Base-by-base conservation (phyloP, 306 rosid genomes). In the Begonia masoniana region DNA sequence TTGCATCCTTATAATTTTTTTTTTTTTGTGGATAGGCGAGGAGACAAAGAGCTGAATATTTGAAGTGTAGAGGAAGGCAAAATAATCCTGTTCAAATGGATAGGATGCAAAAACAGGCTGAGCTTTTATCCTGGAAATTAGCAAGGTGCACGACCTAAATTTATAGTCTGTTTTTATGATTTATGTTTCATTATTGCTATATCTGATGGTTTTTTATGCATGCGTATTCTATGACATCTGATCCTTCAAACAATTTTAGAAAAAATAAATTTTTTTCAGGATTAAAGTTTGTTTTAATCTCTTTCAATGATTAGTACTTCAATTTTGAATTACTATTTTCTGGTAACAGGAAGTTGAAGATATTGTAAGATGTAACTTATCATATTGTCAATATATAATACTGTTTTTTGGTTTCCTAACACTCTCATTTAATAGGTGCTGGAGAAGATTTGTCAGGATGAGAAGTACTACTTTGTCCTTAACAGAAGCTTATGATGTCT, bases 41-140 rank as follows among this genome's bases (percentile, higher is more conserved):
- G 65, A 82, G 85, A 66, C 84, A 76, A 12, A 83, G 96, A 70
- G 88, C 94, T 54, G 96, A 91, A 62, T 83, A 76, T 78, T 78
- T 91, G 64, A 81, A 87, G 78, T 86, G 75, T 57, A 81, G 92
- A 64, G 96, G 81, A 62, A 78, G 80, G 70, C 62, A 64, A 61
- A 70, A 65, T 68, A 78, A 60, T 35, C 71, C 67, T 69, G 63
- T 61, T 6, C 72, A 14, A 43, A 72, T 77, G 63, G 68, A 48
- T 66, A 66, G 50, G 67, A 74, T 76, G 79, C 71, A 78, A 61
- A 68, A 66, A 60, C 84, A 91, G 69, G 99, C 86, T 64, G 94
- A 91, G 56, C 58, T 77, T 60, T 86, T 91, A 47, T 83, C 79
- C 57, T 63, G 65, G 72, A 86, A 77, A 71, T 56, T 91, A 47